Base-by-base conservation (phyloP, 345 rosid genomes). In the Brassica cretica region DNA sequence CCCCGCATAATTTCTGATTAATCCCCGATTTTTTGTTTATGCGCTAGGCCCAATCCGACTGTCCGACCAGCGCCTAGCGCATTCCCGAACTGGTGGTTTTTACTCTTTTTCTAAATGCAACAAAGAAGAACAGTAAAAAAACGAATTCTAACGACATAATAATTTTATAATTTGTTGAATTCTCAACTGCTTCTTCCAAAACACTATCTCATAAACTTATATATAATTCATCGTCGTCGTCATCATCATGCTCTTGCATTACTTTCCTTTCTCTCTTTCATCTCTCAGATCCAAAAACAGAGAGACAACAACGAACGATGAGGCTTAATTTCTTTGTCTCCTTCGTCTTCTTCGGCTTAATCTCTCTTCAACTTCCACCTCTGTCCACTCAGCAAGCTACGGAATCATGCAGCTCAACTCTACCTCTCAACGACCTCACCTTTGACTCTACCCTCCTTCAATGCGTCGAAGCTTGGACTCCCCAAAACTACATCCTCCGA, bases 381-480 rank as follows among this genome's bases (percentile, higher is more conserved):
- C 33, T 72, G 0, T 41, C 76, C 29, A 67, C 64, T 37, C 85
- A 87, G 14, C 79, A 72, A 24, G 18, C 33, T 11, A 16, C 74
- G 3, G 90, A 86, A 59, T 74, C 90, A 2, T 89, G 91, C 78
- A 73, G 12, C 65, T 77, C 91, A 32, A 77, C 73, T 68, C 72
- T 85, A n/a, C 82, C 68, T 44, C 71, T 91, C 53, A 72, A 68
- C 5, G 51, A 41, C 68, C 80, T 82, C n/a, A 82, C 86, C 71
- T 84, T 88, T 35, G 82, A 86, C 68, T 2, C 81, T 0, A 41
- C 83, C 18, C 81, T 87, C 58, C 89, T 89, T 69, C 78, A 76
- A 4, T 91, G 97, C 75, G 61, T 76, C n/a, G 15, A 82, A 8
- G 89, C 80, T 10, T 91, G 97, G 97, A n/a, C 6, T 49, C 1